A percentile compares a stretch with the other conserved stretches of the same genome.
Conservation (phyloP, 352 stramenopile species). For the Blastocystis sp. region DNA sequence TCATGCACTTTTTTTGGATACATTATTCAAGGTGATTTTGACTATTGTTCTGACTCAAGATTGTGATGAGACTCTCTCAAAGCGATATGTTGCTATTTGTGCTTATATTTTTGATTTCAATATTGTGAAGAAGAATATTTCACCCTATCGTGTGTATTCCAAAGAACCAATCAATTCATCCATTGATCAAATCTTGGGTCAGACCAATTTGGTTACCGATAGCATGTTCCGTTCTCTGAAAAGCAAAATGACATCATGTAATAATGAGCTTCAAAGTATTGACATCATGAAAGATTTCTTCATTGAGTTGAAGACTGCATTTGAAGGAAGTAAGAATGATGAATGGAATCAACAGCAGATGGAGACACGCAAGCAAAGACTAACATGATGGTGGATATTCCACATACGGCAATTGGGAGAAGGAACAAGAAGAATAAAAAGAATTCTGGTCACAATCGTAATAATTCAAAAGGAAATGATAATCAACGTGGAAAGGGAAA, state of each 20-base stretch:
- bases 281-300: slow-evolving; percentile 35
- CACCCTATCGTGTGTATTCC: neutral
- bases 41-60: neutral
- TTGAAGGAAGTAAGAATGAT: slow-evolving; percentile 10
- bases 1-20: slow-evolving; percentile 15
- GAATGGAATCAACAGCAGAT: neutral
- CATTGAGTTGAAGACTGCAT: slow-evolving; percentile 21
- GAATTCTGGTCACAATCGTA: neutral
- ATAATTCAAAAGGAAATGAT: neutral
- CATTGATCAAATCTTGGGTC: slow-evolving; percentile 22
- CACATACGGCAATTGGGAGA: neutral
- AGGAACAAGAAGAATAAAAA: slow-evolving; percentile 30
- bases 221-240: neutral
- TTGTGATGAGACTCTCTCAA: neutral
- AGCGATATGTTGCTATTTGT: neutral
- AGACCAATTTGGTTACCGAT: neutral
- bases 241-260: slow-evolving; percentile 9
- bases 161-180: neutral
- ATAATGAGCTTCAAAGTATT: neutral
- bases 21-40: neutral
- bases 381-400: slow-evolving; percentile 30
- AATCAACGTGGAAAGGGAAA: neutral
- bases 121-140: slow-evolving; percentile 7
- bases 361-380: neutral
- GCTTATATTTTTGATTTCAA: slow-evolving; percentile 33